Evolutionary conservation across 306 rosid genomes (phyloP), one percentile per base, ranked within the genome.

Genomic region (Fagus sylvatica): DNA sequence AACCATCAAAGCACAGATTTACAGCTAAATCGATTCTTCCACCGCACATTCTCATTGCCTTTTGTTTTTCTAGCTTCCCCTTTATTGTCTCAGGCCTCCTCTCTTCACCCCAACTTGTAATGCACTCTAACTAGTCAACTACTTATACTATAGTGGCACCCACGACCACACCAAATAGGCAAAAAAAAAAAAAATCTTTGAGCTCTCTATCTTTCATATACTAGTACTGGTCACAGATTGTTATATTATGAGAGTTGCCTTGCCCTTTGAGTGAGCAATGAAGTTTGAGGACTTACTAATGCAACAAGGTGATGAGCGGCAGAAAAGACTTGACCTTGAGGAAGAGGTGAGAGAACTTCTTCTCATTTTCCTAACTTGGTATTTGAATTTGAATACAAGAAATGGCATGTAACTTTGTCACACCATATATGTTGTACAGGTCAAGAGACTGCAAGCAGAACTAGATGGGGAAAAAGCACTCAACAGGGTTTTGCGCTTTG

Each of bases 231-330:
- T 53, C 73, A 36, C 17, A 16, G 34, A 53, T 1, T 71, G 69
- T 65, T 42, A 42, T 64, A 17, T 2, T 4, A 39, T 10, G 32
- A 42, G 74, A 71, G 64, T 7, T 36, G 10, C 30, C n/a, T 30
- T 76, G 56, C 4, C 39, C 51, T 77, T 76, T 78, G 19, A 7
- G 8, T 33, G 12, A 48, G 82, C 49, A 42, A 92, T 95, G 98
- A 95, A 95, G 87, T 93, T 95, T 60, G 91, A 92, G 74, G 91
- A 92, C 74, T 80, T 92, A 69, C 97, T 91, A 53, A 83, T 84
- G 89, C 85, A 90, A 70, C 79, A 83, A 85, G 80, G 87, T 54
- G 90, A 80, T 54, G 84, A 88, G 51, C 75, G 85, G 19, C 90
- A 87, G 56, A 89, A 65, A 51, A 85, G 78, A 81, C 87, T 83